Evolutionary conservation across 2,329 filamentous ascomycete genomes (phyloP).

Genomic region (Cercospora nicotianae): DNA sequence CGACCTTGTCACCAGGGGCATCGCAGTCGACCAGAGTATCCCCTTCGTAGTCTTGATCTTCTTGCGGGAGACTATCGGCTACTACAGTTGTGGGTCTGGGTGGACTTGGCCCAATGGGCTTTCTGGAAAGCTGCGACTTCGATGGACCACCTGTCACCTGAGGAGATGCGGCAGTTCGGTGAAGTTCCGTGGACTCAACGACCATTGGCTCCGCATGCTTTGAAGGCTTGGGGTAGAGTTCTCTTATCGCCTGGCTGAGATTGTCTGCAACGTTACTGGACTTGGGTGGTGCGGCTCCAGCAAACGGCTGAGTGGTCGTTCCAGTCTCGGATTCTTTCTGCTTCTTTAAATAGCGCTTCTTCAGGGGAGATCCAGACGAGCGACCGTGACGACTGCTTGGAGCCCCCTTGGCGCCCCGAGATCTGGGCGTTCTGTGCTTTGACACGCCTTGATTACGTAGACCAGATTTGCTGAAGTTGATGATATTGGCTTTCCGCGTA

Average conservation of each 20-base stretch:
- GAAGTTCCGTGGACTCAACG: not conserved
- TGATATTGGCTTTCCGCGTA: conserved; percentile 31
- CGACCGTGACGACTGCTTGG: not conserved
- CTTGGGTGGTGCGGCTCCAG: not conserved
- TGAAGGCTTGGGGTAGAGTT: not conserved
- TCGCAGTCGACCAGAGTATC: not conserved
- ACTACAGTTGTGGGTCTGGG: not conserved
- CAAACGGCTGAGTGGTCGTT: not conserved
- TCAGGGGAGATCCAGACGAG: not conserved
- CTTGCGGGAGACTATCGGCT: not conserved
- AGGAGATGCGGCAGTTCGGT: not conserved
- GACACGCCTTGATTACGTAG: conserved; percentile 37
- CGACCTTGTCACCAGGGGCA: not conserved
- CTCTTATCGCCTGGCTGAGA: conserved; percentile 10
- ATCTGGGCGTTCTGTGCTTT: conserved; percentile 4
- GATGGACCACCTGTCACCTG: not conserved
- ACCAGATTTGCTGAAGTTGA: conserved; percentile 33
- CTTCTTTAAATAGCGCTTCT: not conserved
- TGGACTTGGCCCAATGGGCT: not conserved
- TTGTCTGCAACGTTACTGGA: conserved; percentile 12
- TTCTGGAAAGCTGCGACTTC: not conserved
- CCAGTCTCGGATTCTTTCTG: not conserved
- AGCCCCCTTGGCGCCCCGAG: not conserved
- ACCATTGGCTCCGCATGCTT: not conserved
- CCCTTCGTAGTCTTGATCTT: not conserved